Conservation (phyloP, 2,329 filamentous ascomycete genomes). For the Westerdykella sp. region DNA sequence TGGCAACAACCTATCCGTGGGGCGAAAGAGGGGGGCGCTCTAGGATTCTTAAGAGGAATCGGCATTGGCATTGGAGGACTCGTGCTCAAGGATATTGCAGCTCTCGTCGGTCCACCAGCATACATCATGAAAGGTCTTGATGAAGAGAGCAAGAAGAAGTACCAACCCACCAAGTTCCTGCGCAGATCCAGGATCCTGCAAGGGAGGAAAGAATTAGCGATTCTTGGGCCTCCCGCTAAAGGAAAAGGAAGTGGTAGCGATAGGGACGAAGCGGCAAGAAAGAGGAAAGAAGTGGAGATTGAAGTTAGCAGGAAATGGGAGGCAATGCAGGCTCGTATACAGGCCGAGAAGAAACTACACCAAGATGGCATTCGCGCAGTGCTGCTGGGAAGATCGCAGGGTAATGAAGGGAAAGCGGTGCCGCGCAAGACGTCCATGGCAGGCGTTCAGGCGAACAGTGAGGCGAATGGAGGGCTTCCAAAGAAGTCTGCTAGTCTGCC, state of each 20-base stretch:
- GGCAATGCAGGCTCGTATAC: conserved; percentile 16
- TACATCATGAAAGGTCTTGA: conserved; percentile 60
- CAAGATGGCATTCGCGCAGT: conserved; percentile 20
- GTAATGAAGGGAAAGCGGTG: conserved; percentile 24
- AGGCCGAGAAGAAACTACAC: conserved; percentile 21
- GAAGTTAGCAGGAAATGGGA: conserved; percentile 20
- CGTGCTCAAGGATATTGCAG: conserved; percentile 59
- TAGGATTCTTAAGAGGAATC: conserved; percentile 49
- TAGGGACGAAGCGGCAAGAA: conserved; percentile 6
- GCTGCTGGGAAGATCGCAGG: conserved; percentile 18
- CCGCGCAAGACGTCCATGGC: conserved; percentile 14
- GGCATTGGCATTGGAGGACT: conserved; percentile 60
- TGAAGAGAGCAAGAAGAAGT: conserved; percentile 52
- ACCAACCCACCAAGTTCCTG: conserved; percentile 50
- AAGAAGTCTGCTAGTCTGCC: neutral
- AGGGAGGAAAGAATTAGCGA: conserved; percentile 38
- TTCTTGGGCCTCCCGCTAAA: conserved; percentile 10
- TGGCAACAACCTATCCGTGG: conserved; percentile 55
- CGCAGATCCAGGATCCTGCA: conserved; percentile 55
- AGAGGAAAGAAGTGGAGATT: conserved; percentile 28
- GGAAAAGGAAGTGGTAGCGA: conserved; percentile 1
- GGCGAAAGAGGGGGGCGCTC: conserved; percentile 49
- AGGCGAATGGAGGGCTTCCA: neutral
- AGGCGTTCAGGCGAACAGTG: neutral
- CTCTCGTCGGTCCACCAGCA: conserved; percentile 54